Percentiles rank a stretch among this genome's conserved stretches.
These are phyloP conservation scores for Saccharata proteae DNA, from an alignment of 2,329 filamentous ascomycete genomes.

Conservation along the genomic window DNA sequence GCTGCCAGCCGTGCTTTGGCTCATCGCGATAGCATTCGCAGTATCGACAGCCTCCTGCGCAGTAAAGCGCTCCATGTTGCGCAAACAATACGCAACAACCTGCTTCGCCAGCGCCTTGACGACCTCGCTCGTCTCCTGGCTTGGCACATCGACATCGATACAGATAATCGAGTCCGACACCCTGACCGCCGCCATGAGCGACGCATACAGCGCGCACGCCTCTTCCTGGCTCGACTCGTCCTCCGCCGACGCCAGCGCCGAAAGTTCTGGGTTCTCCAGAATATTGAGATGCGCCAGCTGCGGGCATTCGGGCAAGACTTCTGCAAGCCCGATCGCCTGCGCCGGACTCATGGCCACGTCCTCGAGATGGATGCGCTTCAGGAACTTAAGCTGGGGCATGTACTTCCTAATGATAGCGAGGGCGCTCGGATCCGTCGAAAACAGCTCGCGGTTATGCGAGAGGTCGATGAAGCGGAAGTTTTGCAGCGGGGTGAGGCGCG, in stretches of 20 bases:
- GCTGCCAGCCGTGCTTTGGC: slow-evolving; percentile 26
- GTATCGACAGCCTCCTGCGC: slow-evolving; percentile 46
- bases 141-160: slow-evolving; percentile 83
- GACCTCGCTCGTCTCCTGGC: slow-evolving; percentile 69
- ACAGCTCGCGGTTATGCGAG: slow-evolving; percentile 76
- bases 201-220: slow-evolving; percentile 86
- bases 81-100: slow-evolving; percentile 85
- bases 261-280: slow-evolving; percentile 65
- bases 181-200: slow-evolving; percentile 74
- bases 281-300: slow-evolving; percentile 78
- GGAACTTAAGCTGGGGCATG: slow-evolving; percentile 60
- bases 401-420: slow-evolving; percentile 68
- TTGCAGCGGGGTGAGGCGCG: slow-evolving; percentile 55
- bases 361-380: slow-evolving; percentile 78
- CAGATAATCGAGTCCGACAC: slow-evolving; percentile 76
- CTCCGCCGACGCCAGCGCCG: slow-evolving; percentile 58
- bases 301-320: slow-evolving; percentile 74
- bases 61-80: slow-evolving; percentile 74
- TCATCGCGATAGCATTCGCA: slow-evolving; percentile 12
- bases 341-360: slow-evolving; percentile 76
- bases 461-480: slow-evolving; percentile 83
- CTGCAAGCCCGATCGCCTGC: slow-evolving; percentile 81
- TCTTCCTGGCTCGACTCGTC: slow-evolving; percentile 79
- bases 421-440: slow-evolving; percentile 60
- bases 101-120: slow-evolving; percentile 88